phyloP scores from a whole-genome alignment of 129 eudicot species.

The Saposhnikovia divaricata region DNA sequence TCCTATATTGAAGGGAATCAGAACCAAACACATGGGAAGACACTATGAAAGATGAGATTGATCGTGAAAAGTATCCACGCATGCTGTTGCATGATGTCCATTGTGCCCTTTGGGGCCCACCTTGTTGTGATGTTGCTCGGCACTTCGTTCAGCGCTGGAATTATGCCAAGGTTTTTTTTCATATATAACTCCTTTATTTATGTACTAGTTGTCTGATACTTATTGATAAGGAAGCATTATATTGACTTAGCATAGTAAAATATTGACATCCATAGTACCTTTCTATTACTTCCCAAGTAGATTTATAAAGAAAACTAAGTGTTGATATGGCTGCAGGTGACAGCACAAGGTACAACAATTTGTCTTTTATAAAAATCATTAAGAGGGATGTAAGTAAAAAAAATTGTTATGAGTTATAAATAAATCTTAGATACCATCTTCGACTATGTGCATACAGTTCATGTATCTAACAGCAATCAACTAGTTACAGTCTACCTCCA shows the following conservation, averaged over 20 bases:
- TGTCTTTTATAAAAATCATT: neutral
- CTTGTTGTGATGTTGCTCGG: slow-evolving; percentile 93
- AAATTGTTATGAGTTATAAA: neutral
- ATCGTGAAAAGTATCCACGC: slow-evolving; percentile 82
- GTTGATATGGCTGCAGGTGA: slow-evolving; percentile 36
- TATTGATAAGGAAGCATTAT: too few relatives aligned
- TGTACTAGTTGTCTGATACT: neutral
- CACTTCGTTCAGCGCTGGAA: slow-evolving; percentile 98
- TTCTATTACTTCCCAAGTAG: neutral
- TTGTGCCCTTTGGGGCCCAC: slow-evolving; percentile 98
- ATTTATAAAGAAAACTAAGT: neutral
- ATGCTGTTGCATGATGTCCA: slow-evolving; percentile 99
- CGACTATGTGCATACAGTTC: neutral
- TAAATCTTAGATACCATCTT: neutral
- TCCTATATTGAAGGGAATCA: slow-evolving; percentile 59
- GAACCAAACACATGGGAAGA: slow-evolving; percentile 99
- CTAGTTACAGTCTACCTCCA: neutral
- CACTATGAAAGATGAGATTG: slow-evolving; percentile 80
- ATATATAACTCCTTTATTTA: neutral
- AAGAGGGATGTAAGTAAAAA: neutral
- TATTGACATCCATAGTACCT: neutral
- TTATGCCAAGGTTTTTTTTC: slow-evolving; percentile 69
- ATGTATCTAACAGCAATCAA: neutral
- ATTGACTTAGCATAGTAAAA: too few relatives aligned
- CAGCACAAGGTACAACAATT: slow-evolving; percentile 57